Percentiles rank a stretch among this genome's conserved stretches.
phyloP scores from a whole-genome alignment of 345 rosid genomes.

The Litchi chinensis region DNA sequence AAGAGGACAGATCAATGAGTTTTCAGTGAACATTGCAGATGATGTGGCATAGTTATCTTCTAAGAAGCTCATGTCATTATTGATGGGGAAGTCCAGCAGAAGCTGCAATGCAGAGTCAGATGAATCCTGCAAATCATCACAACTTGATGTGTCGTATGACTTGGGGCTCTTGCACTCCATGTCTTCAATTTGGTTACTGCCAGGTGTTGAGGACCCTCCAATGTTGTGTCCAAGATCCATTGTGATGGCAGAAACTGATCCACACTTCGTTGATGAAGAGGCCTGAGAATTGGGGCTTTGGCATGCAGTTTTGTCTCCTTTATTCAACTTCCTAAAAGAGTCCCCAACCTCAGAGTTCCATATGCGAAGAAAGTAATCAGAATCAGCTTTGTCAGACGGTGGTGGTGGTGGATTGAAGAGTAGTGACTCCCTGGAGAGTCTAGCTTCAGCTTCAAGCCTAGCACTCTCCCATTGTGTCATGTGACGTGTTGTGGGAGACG shows the following conservation, averaged over 20 bases:
- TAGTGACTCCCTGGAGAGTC: conserved; percentile 74
- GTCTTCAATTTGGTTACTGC: conserved; percentile 44
- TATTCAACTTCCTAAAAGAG: conserved; percentile 54
- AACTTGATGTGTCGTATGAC: conserved; percentile 53
- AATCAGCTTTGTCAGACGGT: conserved; percentile 32
- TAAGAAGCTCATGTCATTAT: conserved; percentile 93
- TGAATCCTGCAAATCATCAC: conserved; percentile 61
- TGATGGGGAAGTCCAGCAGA: conserved; percentile 84
- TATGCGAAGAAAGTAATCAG: conserved; percentile 74
- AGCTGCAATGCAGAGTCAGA: conserved; percentile 81
- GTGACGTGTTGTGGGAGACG: conserved; percentile 78
- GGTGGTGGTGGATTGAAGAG: conserved; percentile 48
- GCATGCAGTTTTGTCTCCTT: conserved; percentile 34
- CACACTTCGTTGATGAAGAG: conserved; percentile 59
- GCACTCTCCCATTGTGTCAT: conserved; percentile 99
- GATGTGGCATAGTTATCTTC: conserved; percentile 49
- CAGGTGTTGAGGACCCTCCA: conserved; percentile 26
- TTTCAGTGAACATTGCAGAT: conserved; percentile 28
- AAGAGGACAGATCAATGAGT: conserved; percentile 34
- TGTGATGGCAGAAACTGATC: conserved; percentile 49
- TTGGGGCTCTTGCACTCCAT: conserved; percentile 51
- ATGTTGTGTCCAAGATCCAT: conserved; percentile 32
- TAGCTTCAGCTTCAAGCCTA: conserved; percentile 93
- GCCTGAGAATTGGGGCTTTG: conserved; percentile 57
- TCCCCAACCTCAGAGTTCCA: conserved; percentile 96